phyloP scores from a whole-genome alignment of 345 rosid genomes.

The Clausena lansium region DNA sequence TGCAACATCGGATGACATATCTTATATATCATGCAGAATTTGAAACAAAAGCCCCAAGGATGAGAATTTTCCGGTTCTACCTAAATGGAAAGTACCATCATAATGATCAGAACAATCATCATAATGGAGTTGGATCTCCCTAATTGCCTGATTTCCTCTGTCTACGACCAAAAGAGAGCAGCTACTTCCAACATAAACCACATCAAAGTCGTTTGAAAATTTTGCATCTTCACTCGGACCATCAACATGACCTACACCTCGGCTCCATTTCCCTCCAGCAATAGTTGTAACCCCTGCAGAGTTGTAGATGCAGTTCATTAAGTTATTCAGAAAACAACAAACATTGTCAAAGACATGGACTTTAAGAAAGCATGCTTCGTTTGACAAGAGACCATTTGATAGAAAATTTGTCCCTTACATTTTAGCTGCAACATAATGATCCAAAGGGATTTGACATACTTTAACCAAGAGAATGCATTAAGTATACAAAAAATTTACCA shows the following conservation, averaged over 20 bases:
- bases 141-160: conserved; percentile 82
- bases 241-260: conserved; percentile 68
- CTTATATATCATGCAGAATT: conserved; percentile 4
- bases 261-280: conserved; percentile 76
- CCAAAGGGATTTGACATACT: background rate
- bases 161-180: conserved; percentile 86
- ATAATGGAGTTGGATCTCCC: conserved; percentile 77
- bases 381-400: background rate
- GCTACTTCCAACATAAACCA: conserved; percentile 65
- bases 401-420: background rate
- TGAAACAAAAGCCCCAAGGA: background rate
- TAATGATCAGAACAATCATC: conserved; percentile 68
- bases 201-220: conserved; percentile 84
- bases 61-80: conserved; percentile 32
- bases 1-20: conserved; percentile 22
- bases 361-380: background rate
- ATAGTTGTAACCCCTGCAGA: conserved; percentile 83
- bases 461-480: background rate
- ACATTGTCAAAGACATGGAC: background rate
- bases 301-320: background rate
- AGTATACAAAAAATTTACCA: conserved; percentile 38
- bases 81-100: conserved; percentile 62
- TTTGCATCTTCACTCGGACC: conserved; percentile 83
- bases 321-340: background rate
- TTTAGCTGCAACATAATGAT: background rate